Percentiles rank a stretch among this genome's conserved stretches.
Conservation (phyloP, 1,284 basidiomycete species). For the Naganishia liquefaciens region DNA sequence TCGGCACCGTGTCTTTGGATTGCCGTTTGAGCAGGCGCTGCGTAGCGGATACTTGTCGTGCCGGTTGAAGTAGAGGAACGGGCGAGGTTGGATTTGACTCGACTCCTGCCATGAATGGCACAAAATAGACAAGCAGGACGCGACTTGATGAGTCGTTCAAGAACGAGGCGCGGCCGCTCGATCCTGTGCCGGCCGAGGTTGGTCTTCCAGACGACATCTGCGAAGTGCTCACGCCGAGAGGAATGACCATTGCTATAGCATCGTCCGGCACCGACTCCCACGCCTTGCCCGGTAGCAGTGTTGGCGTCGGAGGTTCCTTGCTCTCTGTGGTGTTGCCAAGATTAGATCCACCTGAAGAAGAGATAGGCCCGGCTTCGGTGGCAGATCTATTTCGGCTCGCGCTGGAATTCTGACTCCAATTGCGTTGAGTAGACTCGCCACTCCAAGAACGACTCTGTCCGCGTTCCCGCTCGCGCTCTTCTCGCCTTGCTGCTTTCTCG, state of each 20-base stretch:
- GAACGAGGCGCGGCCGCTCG: slow-evolving; percentile 32
- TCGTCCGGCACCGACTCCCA: slow-evolving; percentile 52
- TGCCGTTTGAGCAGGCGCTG: slow-evolving; percentile 16
- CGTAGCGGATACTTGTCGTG: slow-evolving; percentile 12
- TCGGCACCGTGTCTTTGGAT: slow-evolving; percentile 27
- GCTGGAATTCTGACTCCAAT: slow-evolving; percentile 23
- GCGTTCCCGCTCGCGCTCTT: slow-evolving; percentile 44
- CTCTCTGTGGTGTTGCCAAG: slow-evolving; percentile 24
- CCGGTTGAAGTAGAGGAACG: slow-evolving; percentile 7
- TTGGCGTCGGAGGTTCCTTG: neutral
- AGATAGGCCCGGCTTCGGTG: neutral
- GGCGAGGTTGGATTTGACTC: slow-evolving; percentile 8
- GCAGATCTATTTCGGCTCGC: slow-evolving; percentile 5
- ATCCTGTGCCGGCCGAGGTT: neutral
- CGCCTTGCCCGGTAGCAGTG: slow-evolving; percentile 42
- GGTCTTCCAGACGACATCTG: neutral
- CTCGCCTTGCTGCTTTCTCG: slow-evolving; percentile 43
- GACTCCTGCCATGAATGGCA: slow-evolving; percentile 48
- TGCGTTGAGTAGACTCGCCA: slow-evolving; percentile 24
- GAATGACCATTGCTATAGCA: slow-evolving; percentile 52
- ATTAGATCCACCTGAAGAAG: slow-evolving; percentile 30
- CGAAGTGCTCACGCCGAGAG: slow-evolving; percentile 35
- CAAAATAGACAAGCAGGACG: slow-evolving; percentile 51
- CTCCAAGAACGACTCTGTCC: slow-evolving; percentile 43
- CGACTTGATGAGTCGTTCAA: slow-evolving; percentile 40